Conservation (phyloP, 345 rosid species). For the Lepidium aucheri region DNA sequence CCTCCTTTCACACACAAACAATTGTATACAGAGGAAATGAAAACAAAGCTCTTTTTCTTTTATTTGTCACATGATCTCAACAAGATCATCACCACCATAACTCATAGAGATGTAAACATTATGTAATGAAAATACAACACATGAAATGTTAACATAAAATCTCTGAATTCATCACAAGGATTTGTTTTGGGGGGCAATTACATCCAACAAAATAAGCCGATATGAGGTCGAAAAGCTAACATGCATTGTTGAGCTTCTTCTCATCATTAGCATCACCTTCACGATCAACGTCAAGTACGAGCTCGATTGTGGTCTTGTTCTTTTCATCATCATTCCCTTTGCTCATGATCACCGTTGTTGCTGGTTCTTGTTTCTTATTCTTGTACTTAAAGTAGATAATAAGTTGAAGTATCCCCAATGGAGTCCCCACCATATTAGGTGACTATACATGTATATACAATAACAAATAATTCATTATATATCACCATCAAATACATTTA, state of each 20-base stretch:
- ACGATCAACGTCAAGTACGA: not conserved
- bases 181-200: not conserved
- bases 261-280: conserved; percentile 14
- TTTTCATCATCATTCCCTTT: conserved; percentile 41
- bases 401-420: conserved; percentile 68
- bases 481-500: not conserved
- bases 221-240: not conserved
- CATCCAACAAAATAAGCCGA: not conserved
- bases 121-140: not conserved
- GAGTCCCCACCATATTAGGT: conserved; percentile 61
- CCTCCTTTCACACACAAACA: too few species aligned
- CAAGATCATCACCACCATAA: not conserved
- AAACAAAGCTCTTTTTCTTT: not conserved
- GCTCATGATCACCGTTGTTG: conserved; percentile 2
- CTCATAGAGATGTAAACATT: not conserved
- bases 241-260: conserved; percentile 22
- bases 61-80: not conserved
- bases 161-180: not conserved
- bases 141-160: not conserved
- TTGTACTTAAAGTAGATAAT: conserved; percentile 53
- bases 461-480: not conserved
- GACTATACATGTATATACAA: conserved; percentile 38
- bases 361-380: conserved; percentile 43
- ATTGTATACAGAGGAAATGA: not conserved
- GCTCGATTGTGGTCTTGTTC: conserved; percentile 26